Conservation (phyloP, 2,329 filamentous ascomycete species). For the Eutypa lata region DNA sequence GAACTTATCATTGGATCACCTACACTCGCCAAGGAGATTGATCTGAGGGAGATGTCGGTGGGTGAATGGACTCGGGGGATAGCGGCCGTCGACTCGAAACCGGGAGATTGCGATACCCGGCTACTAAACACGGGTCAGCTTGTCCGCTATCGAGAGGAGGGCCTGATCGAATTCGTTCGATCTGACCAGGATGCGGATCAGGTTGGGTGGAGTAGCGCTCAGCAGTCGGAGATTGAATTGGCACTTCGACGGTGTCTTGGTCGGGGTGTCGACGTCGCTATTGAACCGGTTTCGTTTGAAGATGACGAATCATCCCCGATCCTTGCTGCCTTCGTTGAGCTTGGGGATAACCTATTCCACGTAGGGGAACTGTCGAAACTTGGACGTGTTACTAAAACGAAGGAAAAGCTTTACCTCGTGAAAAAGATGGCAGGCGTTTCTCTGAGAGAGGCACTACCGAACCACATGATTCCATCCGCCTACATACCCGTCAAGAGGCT, state of each 20-base stretch:
- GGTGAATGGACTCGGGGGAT: constrained; percentile 18
- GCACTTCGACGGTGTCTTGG: constrained; percentile 45
- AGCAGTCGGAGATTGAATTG: constrained; percentile 44
- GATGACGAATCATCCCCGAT: constrained; percentile 35
- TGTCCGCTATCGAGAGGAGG: constrained; percentile 46
- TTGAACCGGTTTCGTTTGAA: constrained; percentile 45
- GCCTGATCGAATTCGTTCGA: constrained; percentile 46
- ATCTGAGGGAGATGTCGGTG: constrained; percentile 28
- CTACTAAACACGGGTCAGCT: constrained; percentile 49
- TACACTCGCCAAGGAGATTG: constrained; percentile 39
- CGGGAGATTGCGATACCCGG: constrained; percentile 22
- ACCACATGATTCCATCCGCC: constrained; percentile 42
- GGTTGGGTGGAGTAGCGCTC: constrained; percentile 36
- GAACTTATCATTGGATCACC: constrained; percentile 61
- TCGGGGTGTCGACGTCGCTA: constrained; percentile 44
- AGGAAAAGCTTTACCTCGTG: constrained; percentile 40
- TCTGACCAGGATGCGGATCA: constrained; percentile 40
- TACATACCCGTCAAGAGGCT: constrained; percentile 48
- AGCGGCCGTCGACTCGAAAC: constrained; percentile 14
- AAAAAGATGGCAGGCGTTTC: constrained; percentile 42
- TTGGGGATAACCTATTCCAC: constrained; percentile 38
- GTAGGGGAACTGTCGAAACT: constrained; percentile 36
- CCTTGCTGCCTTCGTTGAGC: constrained; percentile 48
- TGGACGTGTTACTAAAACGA: constrained; percentile 37
- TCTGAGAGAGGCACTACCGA: constrained; percentile 35